Evolutionary conservation across 2,329 filamentous ascomycete species (phyloP).

Genomic region (Fonsecaea erecta): DNA sequence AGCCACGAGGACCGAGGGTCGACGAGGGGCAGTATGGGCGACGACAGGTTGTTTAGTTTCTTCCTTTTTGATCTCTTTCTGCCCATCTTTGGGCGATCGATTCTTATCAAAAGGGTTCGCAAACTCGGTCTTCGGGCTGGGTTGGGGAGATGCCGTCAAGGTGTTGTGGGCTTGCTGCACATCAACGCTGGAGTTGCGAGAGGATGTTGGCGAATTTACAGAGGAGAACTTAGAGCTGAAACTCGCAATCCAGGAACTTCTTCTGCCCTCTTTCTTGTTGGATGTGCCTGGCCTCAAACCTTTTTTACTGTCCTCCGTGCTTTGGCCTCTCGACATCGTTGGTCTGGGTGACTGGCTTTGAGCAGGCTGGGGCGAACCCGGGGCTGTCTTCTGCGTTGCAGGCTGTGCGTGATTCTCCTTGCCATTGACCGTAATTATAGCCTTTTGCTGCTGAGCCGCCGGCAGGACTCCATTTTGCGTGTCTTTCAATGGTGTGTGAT

Average conservation of each 20-base stretch:
- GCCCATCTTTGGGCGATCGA: conserved; percentile 45
- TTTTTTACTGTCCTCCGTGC: conserved; percentile 28
- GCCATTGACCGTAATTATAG: conserved; percentile 19
- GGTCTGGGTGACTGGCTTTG: conserved; percentile 23
- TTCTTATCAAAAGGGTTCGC: conserved; percentile 52
- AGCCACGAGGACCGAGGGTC: conserved; percentile 37
- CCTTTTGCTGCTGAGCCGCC: conserved; percentile 10
- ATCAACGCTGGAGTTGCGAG: conserved; percentile 36
- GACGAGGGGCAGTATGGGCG: conserved; percentile 58
- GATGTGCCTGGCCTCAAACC: conserved; percentile 12
- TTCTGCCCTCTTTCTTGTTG: conserved; percentile 53
- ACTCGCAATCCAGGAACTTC: conserved; percentile 89
- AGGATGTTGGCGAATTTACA: conserved; percentile 45
- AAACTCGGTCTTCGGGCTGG: conserved; percentile 45
- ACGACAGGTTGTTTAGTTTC: conserved; percentile 49
- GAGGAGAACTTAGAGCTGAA: conserved; percentile 91
- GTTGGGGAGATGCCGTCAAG: conserved; percentile 34
- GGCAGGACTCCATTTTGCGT: conserved; percentile 21
- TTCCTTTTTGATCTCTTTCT: conserved; percentile 44
- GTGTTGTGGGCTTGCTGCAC: conserved; percentile 11
- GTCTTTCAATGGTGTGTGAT: conserved; percentile 33
- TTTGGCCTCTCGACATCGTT: conserved; percentile 22
- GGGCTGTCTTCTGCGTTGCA: conserved; percentile 10
- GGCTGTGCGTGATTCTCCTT: conserved; percentile 18
- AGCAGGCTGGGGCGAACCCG: not conserved